Percentiles rank a stretch among this genome's conserved stretches.
These are phyloP conservation scores for Ceratobasidium sp. DNA, from an alignment of 1,284 basidiomycete genomes.

Conservation along the genomic window DNA sequence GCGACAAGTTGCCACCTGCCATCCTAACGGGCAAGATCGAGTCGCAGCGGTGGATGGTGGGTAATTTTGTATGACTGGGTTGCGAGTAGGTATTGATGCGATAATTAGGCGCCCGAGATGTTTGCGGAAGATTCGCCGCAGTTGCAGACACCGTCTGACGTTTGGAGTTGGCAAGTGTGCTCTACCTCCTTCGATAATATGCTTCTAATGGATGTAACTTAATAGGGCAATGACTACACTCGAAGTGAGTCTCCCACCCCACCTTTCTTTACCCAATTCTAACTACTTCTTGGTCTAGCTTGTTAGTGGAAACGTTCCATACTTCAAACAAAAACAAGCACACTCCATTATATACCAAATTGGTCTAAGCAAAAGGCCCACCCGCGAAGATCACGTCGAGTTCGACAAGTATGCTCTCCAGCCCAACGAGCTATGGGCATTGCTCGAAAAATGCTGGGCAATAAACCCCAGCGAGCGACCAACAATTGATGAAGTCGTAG, in stretches of 20 bases:
- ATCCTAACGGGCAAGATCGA: background rate
- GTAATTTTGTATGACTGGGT: background rate
- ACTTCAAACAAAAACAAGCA: background rate
- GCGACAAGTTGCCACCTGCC: background rate
- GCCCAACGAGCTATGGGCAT: slow-evolving; percentile 22
- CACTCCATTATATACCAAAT: background rate
- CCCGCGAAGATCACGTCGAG: background rate
- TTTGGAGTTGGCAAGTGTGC: background rate
- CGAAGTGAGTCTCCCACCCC: background rate
- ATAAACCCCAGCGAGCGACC: background rate
- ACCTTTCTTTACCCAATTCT: background rate
- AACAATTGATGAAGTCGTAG: slow-evolving; percentile 4
- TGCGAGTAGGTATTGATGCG: background rate
- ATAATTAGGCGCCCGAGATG: background rate
- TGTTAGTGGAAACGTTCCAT: slow-evolving; percentile 7
- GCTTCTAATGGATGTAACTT: background rate
- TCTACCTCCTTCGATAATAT: background rate
- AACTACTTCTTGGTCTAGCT: background rate
- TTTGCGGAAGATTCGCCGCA: background rate
- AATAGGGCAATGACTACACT: slow-evolving; percentile 36
- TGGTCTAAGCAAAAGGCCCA: background rate
- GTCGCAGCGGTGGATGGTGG: slow-evolving; percentile 5
- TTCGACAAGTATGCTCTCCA: slow-evolving; percentile 18
- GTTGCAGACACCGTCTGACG: background rate
- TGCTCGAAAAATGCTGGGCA: slow-evolving; percentile 18